phyloP scores from a whole-genome alignment of 2,329 filamentous ascomycete species.

The Aspergillus quadricinctus region DNA sequence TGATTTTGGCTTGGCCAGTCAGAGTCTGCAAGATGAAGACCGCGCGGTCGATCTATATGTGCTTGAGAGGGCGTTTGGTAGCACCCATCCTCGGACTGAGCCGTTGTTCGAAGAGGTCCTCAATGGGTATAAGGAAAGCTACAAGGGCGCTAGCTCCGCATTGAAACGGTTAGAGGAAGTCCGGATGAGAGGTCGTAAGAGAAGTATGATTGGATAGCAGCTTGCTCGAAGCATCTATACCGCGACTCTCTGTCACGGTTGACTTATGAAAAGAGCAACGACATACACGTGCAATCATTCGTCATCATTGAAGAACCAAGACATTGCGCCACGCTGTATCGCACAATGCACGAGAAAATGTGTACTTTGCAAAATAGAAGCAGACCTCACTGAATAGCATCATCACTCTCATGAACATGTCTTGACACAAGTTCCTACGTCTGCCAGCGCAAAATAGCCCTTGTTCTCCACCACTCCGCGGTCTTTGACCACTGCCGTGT shows the following conservation, averaged over 20 bases:
- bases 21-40: slow-evolving; percentile 82
- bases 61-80: slow-evolving; percentile 87
- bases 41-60: slow-evolving; percentile 95
- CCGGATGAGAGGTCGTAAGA: slow-evolving; percentile 87
- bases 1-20: slow-evolving; percentile 85
- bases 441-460: slow-evolving; percentile 88
- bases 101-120: slow-evolving; percentile 70
- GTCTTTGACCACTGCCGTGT: slow-evolving; percentile 91
- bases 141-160: slow-evolving; percentile 69
- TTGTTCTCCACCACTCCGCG: slow-evolving; percentile 97
- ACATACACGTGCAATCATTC: slow-evolving; percentile 7
- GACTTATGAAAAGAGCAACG: neutral
- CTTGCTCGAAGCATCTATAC: slow-evolving; percentile 6
- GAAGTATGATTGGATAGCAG: slow-evolving; percentile 86
- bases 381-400: slow-evolving; percentile 8
- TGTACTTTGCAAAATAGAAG: neutral
- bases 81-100: slow-evolving; percentile 86
- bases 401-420: slow-evolving; percentile 21
- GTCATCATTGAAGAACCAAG: neutral
- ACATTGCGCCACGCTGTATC: neutral
- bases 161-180: slow-evolving; percentile 86
- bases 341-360: neutral
- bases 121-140: slow-evolving; percentile 66
- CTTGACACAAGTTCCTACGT: slow-evolving; percentile 52
- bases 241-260: slow-evolving; percentile 2